A percentile compares a stretch with the other conserved stretches of the same genome.
Evolutionary conservation across 169 alveolate species (phyloP).

Genomic region (Cyclospora cayetanensis): DNA sequence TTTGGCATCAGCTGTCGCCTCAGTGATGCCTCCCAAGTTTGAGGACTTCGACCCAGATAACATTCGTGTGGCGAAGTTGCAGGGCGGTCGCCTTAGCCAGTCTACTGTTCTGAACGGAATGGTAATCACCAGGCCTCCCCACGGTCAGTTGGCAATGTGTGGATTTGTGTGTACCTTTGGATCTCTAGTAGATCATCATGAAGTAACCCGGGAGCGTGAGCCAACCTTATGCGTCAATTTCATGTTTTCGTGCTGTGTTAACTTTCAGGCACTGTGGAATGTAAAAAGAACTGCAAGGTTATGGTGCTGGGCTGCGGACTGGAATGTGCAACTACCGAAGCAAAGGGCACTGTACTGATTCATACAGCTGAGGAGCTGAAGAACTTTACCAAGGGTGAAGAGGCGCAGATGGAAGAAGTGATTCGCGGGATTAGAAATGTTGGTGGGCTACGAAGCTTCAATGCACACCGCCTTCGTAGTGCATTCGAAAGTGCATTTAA

Average conservation of each 20-base stretch:
- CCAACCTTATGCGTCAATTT: not conserved
- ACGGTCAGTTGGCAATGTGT: slow-evolving; percentile 15
- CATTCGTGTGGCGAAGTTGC: slow-evolving; percentile 97
- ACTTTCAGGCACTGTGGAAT: slow-evolving; percentile 92
- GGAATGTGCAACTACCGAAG: slow-evolving; percentile 94
- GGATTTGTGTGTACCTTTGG: not conserved
- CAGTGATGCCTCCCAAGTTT: slow-evolving; percentile 78
- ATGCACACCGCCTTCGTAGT: no score
- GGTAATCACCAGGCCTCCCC: slow-evolving; percentile 88
- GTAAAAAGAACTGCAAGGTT: slow-evolving; percentile 93
- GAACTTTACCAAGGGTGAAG: slow-evolving; percentile 81
- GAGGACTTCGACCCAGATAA: slow-evolving; percentile 95
- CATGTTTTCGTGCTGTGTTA: slow-evolving; percentile 79
- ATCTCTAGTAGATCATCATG: not conserved
- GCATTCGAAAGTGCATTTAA: no score
- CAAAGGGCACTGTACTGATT: slow-evolving; percentile 98
- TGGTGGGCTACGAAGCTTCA: no score
- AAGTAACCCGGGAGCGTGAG: not conserved
- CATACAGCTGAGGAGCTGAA: slow-evolving; percentile 96
- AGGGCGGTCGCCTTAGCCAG: slow-evolving; percentile 93
- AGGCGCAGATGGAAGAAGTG: slow-evolving; percentile 74
- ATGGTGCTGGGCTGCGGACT: slow-evolving; percentile 97
- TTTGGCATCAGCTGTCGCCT: slow-evolving; percentile 71
- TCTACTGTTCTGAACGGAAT: slow-evolving; percentile 93
- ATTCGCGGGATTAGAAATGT: slow-evolving; percentile 72